Conservation (phyloP, 2,329 filamentous ascomycete genomes). For the Anthostomella pinea region DNA sequence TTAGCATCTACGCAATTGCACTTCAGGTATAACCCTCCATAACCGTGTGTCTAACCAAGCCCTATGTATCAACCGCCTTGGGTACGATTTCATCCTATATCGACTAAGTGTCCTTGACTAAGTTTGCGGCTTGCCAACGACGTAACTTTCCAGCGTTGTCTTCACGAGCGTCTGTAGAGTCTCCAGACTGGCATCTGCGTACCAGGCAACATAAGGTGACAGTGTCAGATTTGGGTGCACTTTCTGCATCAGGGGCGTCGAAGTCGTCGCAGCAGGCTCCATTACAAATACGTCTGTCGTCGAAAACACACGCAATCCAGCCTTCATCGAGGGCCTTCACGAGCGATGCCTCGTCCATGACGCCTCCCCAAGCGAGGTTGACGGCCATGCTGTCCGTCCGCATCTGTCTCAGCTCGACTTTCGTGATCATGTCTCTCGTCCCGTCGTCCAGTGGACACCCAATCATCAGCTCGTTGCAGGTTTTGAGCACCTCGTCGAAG, state of each 20-base stretch:
- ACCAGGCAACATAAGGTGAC: slow-evolving; percentile 1
- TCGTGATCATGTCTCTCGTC: not conserved
- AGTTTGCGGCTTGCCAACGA: not conserved
- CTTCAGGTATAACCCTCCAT: too few species aligned
- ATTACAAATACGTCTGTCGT: slow-evolving; percentile 2
- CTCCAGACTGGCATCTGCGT: not conserved
- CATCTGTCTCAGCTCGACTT: slow-evolving; percentile 1
- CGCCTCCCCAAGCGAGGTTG: not conserved
- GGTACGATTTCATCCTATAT: too few species aligned
- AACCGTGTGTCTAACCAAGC: too few species aligned
- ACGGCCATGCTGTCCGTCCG: not conserved
- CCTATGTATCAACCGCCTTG: too few species aligned
- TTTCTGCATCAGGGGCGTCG: not conserved
- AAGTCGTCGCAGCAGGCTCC: not conserved
- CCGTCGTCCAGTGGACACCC: not conserved
- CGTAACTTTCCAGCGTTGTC: slow-evolving; percentile 1
- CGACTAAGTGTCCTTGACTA: not conserved
- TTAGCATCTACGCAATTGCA: too few species aligned
- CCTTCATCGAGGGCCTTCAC: not conserved
- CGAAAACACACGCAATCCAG: not conserved
- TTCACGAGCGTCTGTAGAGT: not conserved
- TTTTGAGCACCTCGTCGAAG: not conserved
- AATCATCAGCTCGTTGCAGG: not conserved
- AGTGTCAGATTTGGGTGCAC: not conserved
- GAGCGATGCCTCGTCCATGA: slow-evolving; percentile 1